These are phyloP conservation scores for Hydrangea macrophylla DNA, from an alignment of 148 eudicot genomes.

Conservation along the genomic window DNA sequence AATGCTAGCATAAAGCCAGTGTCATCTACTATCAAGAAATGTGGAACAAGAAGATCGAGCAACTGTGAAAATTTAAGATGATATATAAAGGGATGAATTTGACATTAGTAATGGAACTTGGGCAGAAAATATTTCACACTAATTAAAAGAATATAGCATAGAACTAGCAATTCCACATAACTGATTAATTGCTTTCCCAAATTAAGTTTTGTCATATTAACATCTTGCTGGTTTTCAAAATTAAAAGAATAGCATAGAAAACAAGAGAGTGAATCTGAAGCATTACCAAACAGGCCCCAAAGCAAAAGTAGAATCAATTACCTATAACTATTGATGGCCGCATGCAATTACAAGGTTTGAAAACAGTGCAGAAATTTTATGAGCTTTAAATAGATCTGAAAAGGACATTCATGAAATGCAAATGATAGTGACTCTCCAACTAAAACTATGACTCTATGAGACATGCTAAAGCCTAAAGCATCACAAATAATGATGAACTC, in stretches of 20 bases:
- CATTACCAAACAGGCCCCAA: too few relatives aligned
- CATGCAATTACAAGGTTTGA: slow-evolving; percentile 28
- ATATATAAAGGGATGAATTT: not conserved
- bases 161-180: too few relatives aligned
- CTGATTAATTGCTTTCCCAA: too few relatives aligned
- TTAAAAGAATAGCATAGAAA: too few relatives aligned
- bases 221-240: too few relatives aligned
- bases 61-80: not conserved
- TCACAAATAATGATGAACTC: slow-evolving; percentile 22
- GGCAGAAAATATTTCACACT: too few relatives aligned
- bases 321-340: slow-evolving; percentile 21
- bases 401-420: slow-evolving; percentile 25
- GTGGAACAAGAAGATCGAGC: too few relatives aligned
- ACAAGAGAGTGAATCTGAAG: too few relatives aligned
- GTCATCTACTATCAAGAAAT: not conserved
- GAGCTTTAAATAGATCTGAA: slow-evolving; percentile 12
- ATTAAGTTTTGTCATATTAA: too few relatives aligned
- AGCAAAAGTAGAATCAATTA: not conserved
- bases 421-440: slow-evolving; percentile 45
- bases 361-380: slow-evolving; percentile 10
- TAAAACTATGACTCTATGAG: too few relatives aligned
- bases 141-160: too few relatives aligned
- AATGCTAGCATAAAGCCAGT: not conserved
- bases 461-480: slow-evolving; percentile 25
- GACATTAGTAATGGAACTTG: not conserved